These are phyloP conservation scores for Phanerodontia chrysosporium DNA, from an alignment of 768 basidiomycete genomes.

Conservation along the genomic window DNA sequence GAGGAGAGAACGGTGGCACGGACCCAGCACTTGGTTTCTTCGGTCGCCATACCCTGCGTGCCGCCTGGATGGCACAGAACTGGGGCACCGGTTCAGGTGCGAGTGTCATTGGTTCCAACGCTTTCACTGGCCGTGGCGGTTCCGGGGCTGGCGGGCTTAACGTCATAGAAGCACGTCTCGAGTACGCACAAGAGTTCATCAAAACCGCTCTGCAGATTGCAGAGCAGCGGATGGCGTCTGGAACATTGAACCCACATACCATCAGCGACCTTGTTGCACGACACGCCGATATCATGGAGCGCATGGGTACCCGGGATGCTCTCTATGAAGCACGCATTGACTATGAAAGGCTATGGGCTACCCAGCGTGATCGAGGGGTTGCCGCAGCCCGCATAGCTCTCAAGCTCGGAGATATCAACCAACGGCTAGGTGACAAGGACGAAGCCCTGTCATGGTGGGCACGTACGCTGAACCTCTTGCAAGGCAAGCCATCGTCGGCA, in stretches of 20 bases:
- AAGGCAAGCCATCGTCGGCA: conserved; percentile 25
- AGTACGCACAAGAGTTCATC: conserved; percentile 51
- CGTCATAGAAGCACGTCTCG: conserved; percentile 51
- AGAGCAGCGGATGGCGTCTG: conserved; percentile 33
- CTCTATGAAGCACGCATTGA: conserved; percentile 50
- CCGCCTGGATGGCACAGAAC: conserved; percentile 68
- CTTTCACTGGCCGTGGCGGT: conserved; percentile 29
- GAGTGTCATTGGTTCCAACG: conserved; percentile 34
- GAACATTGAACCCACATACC: conserved; percentile 45
- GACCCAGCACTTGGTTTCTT: conserved; percentile 62
- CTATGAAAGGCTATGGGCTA: conserved; percentile 56
- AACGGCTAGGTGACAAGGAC: conserved; percentile 45
- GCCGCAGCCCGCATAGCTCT: conserved; percentile 53
- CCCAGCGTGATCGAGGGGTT: conserved; percentile 33
- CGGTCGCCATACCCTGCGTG: conserved; percentile 58
- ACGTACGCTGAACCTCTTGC: conserved; percentile 46
- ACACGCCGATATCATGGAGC: conserved; percentile 56
- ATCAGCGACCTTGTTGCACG: conserved; percentile 50
- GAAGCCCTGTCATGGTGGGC: conserved; percentile 70
- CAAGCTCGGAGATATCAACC: conserved; percentile 65
- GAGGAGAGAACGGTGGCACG: conserved; percentile 51
- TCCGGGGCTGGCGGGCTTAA: conserved; percentile 34
- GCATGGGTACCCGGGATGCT: conserved; percentile 48
- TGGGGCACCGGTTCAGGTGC: conserved; percentile 50
- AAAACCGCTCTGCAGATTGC: conserved; percentile 44